Percentiles rank a stretch among this genome's conserved stretches.
Evolutionary conservation across 257 asterid species (phyloP).

Genomic region (Nemophila menziesii): DNA sequence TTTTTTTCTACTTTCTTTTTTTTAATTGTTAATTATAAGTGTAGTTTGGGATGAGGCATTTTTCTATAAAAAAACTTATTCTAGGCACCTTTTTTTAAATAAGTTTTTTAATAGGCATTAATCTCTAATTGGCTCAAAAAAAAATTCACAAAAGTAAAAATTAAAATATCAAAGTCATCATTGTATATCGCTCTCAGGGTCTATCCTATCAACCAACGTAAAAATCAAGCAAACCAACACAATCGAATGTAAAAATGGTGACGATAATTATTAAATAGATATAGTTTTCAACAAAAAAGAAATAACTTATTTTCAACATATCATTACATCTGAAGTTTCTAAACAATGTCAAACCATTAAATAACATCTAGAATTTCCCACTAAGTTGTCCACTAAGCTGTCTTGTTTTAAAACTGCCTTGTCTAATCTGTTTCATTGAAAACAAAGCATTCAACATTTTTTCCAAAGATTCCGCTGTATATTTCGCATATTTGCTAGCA

Average conservation of each 20-base stretch:
- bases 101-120: no score
- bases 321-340: neutral
- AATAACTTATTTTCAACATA: neutral
- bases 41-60: no score
- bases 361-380: neutral
- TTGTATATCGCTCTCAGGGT: no score
- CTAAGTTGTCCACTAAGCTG: constrained; percentile 51
- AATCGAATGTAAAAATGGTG: neutral
- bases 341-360: neutral
- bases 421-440: constrained; percentile 39
- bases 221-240: neutral
- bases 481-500: constrained; percentile 61
- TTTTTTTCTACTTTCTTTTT: no score
- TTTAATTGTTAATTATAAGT: no score
- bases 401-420: constrained; percentile 61
- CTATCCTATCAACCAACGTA: no score
- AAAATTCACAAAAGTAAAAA: neutral
- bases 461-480: constrained; percentile 61
- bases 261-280: neutral
- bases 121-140: no score
- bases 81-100: no score
- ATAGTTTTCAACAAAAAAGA: no score
- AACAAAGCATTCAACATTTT: constrained; percentile 56
- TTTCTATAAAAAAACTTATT: no score
- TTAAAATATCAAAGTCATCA: no score